A percentile compares a stretch with the other conserved stretches of the same genome.
Conservation (phyloP, 2,329 filamentous ascomycete species). For the Rhexocercosporidium sp. region DNA sequence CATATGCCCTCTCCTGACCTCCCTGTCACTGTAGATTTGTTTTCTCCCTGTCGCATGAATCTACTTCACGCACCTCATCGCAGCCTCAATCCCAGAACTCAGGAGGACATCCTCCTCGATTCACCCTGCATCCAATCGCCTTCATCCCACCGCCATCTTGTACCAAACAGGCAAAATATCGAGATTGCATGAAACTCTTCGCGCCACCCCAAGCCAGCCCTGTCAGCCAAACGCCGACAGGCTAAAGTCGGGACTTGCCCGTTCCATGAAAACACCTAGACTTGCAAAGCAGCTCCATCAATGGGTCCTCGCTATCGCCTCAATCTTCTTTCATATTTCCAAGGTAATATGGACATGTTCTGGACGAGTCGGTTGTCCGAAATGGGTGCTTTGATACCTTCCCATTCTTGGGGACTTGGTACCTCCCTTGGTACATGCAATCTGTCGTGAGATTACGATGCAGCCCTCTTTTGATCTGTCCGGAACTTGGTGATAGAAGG, state of each 20-base stretch:
- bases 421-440: background rate
- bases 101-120: background rate
- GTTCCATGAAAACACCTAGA: background rate
- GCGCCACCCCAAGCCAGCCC: background rate
- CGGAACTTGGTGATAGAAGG: background rate
- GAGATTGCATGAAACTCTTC: background rate
- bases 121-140: background rate
- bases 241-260: background rate
- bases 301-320: background rate
- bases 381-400: background rate
- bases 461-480: background rate
- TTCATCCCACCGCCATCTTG: background rate
- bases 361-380: background rate
- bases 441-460: background rate
- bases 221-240: background rate
- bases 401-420: no score
- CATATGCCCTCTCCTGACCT: no score
- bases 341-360: background rate
- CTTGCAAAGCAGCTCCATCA: background rate
- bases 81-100: background rate
- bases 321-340: background rate
- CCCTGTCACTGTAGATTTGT: background rate
- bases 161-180: background rate
- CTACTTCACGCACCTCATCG: background rate
- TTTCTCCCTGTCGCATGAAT: background rate